Evolutionary conservation across 805 yeast species (phyloP).

Genomic region (Yarrowia sp.): DNA sequence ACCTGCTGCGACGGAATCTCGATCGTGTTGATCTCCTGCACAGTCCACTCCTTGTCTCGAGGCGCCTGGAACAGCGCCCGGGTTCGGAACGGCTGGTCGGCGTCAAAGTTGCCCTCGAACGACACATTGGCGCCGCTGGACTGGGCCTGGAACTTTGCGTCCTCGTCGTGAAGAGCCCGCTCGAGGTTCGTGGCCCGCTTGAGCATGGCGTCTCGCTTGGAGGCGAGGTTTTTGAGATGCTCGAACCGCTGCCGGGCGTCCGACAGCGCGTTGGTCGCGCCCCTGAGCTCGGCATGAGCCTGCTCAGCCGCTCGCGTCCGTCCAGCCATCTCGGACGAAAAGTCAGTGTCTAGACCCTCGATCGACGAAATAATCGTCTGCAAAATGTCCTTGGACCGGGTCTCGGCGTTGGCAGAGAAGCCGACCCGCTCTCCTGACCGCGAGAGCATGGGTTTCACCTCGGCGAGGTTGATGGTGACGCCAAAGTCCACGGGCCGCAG

Average conservation of each 20-base stretch:
- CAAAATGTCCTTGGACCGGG: conserved; percentile 44
- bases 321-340: conserved; percentile 52
- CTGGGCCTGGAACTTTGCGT: conserved; percentile 46
- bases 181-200: conserved; percentile 57
- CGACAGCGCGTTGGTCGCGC: conserved; percentile 52
- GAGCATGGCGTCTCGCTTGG: conserved; percentile 47
- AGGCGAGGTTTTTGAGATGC: conserved; percentile 44
- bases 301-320: conserved; percentile 53
- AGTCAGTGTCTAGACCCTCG: conserved; percentile 52
- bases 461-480: conserved; percentile 39
- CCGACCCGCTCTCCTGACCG: conserved; percentile 13
- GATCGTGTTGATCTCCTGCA: neutral
- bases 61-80: conserved; percentile 42
- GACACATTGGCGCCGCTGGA: conserved; percentile 23
- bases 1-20: conserved; percentile 50
- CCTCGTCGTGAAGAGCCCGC: conserved; percentile 63
- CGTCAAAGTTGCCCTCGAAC: conserved; percentile 61
- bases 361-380: conserved; percentile 53
- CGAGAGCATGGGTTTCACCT: conserved; percentile 15
- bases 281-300: conserved; percentile 55
- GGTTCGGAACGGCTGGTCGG: conserved; percentile 87
- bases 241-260: conserved; percentile 50
- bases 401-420: conserved; percentile 24
- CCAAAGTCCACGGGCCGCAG: conserved; percentile 86
- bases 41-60: conserved; percentile 11